These are phyloP conservation scores for Sonneratia caseolaris DNA, from an alignment of 345 rosid genomes.

Conservation along the genomic window DNA sequence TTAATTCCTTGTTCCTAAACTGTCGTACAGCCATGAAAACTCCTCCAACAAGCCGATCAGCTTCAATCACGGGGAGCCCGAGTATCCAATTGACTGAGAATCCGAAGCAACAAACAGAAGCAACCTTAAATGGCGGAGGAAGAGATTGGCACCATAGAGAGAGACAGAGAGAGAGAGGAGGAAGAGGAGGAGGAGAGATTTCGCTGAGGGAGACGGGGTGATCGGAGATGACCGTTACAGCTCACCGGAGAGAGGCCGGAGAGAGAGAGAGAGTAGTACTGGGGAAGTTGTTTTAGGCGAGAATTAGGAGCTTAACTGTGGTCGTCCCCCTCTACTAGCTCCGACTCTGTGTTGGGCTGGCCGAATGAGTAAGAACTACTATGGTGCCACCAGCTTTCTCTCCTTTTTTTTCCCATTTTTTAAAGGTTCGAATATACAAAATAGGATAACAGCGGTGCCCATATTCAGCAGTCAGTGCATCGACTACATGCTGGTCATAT, in stretches of 20 bases:
- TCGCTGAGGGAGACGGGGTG: background rate
- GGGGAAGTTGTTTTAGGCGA: constrained; percentile 15
- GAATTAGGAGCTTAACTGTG: constrained; percentile 39
- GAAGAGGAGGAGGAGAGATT: background rate
- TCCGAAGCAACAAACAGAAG: background rate
- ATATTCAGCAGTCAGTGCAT: no score
- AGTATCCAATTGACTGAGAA: background rate
- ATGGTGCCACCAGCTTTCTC: no score
- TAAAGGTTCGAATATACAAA: no score
- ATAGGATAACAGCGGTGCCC: no score
- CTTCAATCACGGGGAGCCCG: background rate
- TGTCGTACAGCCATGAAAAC: background rate
- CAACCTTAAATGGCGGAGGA: background rate
- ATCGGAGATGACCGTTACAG: constrained; percentile 42
- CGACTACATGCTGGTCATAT: no score
- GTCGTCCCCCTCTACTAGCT: constrained; percentile 15
- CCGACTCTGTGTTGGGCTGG: no score
- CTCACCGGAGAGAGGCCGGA: constrained; percentile 16
- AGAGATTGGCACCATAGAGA: background rate
- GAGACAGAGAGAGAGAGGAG: no score
- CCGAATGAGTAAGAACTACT: no score
- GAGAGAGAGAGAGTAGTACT: constrained; percentile 10
- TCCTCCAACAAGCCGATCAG: constrained; percentile 5
- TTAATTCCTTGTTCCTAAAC: background rate
- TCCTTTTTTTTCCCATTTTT: no score